Base-by-base conservation (phyloP, 1,139 yeast genomes). In the Pichia sp. region DNA sequence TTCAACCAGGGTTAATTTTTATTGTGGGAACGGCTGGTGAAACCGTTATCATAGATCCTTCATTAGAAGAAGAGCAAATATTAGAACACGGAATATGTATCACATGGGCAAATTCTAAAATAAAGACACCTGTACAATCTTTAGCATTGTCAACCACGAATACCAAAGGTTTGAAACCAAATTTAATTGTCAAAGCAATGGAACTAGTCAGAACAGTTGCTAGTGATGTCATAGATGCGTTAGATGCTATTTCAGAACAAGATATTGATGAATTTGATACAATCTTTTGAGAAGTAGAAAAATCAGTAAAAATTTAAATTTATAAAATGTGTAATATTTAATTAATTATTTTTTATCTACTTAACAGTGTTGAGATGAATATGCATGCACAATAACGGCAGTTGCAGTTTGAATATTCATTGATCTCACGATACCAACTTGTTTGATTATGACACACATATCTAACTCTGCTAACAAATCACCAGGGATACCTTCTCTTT, bases 401-500 rank as follows among this genome's bases (percentile, higher is more conserved):
- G 97, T 82, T 1, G 97, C 97, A 0, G 97, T 90, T 66, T 90
- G 97, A 51, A 90, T 89, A 60, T 90, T 90, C 97, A 90, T 89
- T 3, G 96, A 87, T 55, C 97, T 73, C 39, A 90, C 80, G 23
- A 89, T 90, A 11, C 97, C 97, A 31, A 81, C 84, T 60, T 90
- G 97, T 59, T 87, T 86, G 57, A 90, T 90, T 59, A 89, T 96
- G 28, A 90, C 80, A 62, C 97, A 89, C 56, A 82, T 69, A 60
- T 90, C 97, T 32, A 90, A 68, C 59, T 86, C 95, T 0, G 87
- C 84, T 41, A 90, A 67, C 35, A 89, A 66, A 39, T 83, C 83
- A 4, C 96, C 96, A 0, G 96, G 96, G 47, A 90, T 81, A 49
- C 97, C 97, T 60, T 87, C 95, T 51, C 85, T 80, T 60, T 90